These are phyloP conservation scores for Fusarium nisikadoi DNA, from an alignment of 2,329 filamentous ascomycete genomes.

Conservation along the genomic window DNA sequence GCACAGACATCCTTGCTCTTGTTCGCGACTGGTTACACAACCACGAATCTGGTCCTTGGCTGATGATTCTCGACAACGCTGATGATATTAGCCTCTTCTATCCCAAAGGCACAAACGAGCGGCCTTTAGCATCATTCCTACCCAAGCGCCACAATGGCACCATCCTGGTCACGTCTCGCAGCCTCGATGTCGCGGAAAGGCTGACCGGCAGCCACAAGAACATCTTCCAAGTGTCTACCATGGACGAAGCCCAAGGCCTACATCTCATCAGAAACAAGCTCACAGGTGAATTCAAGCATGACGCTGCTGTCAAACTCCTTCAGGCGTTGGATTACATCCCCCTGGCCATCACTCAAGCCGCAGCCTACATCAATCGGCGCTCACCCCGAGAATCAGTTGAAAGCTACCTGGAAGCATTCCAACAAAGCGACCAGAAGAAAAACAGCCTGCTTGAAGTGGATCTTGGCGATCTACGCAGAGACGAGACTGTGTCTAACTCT, in stretches of 20 bases:
- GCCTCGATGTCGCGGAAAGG: conserved; percentile 12
- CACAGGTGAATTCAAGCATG: not conserved
- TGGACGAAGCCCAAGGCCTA: conserved; percentile 18
- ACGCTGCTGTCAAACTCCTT: conserved; percentile 22
- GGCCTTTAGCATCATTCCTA: conserved; percentile 16
- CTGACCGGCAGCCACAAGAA: conserved; percentile 13
- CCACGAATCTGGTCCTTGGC: conserved; percentile 37
- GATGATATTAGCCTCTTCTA: conserved; percentile 27
- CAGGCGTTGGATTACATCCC: conserved; percentile 43
- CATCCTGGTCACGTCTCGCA: conserved; percentile 37
- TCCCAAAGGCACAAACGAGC: not conserved
- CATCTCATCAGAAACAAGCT: conserved; percentile 34
- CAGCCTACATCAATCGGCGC: conserved; percentile 43
- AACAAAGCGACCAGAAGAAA: conserved; percentile 43
- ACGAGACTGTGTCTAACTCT: conserved; percentile 20
- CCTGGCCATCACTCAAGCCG: conserved; percentile 47
- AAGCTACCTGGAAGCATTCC: conserved; percentile 48
- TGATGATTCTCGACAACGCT: conserved; percentile 39
- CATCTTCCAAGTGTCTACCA: conserved; percentile 19
- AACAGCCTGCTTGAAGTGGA: conserved; percentile 43
- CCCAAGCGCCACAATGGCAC: conserved; percentile 14
- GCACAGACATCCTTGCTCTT: conserved; percentile 47
- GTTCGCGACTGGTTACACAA: conserved; percentile 45
- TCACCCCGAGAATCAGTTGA: conserved; percentile 36
- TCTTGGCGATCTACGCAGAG: conserved; percentile 30